Evolutionary conservation across 495 filamentous ascomycete genomes (phyloP).

Genomic region (Aeminium ludgeri): DNA sequence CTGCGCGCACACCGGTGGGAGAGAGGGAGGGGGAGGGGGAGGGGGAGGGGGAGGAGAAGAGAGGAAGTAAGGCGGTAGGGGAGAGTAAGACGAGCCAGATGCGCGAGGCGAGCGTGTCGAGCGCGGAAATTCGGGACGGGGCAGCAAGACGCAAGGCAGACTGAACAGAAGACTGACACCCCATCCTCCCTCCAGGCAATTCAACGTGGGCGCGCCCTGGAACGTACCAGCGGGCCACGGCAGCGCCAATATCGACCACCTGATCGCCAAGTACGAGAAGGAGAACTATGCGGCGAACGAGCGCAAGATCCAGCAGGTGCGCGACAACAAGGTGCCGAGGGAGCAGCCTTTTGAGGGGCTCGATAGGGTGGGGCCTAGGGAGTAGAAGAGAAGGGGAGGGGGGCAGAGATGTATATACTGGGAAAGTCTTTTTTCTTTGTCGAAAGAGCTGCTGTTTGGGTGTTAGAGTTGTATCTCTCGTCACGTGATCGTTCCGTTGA

Average conservation of each 20-base stretch:
- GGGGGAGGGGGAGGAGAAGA: not conserved
- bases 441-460: no score
- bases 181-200: conserved; percentile 27
- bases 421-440: no score
- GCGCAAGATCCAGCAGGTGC: conserved; percentile 22
- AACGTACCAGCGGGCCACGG: conserved; percentile 47
- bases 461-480: no score
- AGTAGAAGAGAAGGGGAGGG: not conserved
- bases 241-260: conserved; percentile 37
- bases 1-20: not conserved
- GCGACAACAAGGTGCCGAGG: conserved; percentile 16
- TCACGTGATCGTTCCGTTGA: no score
- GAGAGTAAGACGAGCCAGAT: no score
- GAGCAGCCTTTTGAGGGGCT: conserved; percentile 16
- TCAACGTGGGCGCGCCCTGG: conserved; percentile 44
- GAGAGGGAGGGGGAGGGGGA: not conserved
- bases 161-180: no score
- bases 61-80: no score
- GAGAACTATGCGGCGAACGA: conserved; percentile 38
- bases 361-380: conserved; percentile 2
- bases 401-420: no score
- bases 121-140: no score
- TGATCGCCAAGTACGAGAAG: conserved; percentile 46
- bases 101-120: no score
- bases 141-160: no score